Evolutionary conservation across 2,329 filamentous ascomycete species (phyloP).

Genomic region (Karstenula rhodostoma): DNA sequence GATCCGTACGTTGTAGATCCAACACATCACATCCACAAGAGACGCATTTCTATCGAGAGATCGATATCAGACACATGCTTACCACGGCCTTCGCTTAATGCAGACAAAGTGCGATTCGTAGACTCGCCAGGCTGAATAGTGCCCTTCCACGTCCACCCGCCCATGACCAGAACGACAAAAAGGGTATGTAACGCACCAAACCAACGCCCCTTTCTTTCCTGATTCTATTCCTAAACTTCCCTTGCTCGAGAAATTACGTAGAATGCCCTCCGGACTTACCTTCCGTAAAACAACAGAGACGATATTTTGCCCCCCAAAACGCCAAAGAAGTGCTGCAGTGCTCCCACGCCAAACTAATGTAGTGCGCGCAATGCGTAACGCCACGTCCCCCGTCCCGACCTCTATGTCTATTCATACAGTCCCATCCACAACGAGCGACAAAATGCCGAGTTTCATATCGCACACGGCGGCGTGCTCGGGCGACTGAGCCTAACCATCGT

Average conservation of each 20-base stretch:
- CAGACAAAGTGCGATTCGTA: too few relatives aligned
- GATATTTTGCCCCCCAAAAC: neutral
- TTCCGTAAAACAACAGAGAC: too few relatives aligned
- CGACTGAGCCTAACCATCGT: constrained; percentile 15
- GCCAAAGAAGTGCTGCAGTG: neutral
- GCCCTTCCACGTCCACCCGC: neutral
- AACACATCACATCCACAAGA: too few relatives aligned
- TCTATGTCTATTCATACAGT: constrained; percentile 10
- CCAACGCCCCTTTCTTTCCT: neutral
- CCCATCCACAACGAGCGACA: neutral
- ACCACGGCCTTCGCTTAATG: too few relatives aligned
- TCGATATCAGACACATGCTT: too few relatives aligned
- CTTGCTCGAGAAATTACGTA: neutral
- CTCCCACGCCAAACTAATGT: neutral
- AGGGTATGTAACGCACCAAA: neutral
- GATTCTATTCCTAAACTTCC: neutral
- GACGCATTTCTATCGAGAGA: too few relatives aligned
- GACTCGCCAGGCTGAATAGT: too few relatives aligned
- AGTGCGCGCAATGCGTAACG: neutral
- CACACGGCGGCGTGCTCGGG: constrained; percentile 16
- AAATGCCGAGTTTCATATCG: constrained; percentile 13
- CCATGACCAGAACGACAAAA: neutral
- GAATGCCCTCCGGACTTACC: too few relatives aligned
- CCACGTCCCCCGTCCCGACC: neutral
- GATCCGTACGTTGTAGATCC: neutral